Evolutionary conservation across 148 eudicot species (phyloP).

Genomic region (Drosera capensis): DNA sequence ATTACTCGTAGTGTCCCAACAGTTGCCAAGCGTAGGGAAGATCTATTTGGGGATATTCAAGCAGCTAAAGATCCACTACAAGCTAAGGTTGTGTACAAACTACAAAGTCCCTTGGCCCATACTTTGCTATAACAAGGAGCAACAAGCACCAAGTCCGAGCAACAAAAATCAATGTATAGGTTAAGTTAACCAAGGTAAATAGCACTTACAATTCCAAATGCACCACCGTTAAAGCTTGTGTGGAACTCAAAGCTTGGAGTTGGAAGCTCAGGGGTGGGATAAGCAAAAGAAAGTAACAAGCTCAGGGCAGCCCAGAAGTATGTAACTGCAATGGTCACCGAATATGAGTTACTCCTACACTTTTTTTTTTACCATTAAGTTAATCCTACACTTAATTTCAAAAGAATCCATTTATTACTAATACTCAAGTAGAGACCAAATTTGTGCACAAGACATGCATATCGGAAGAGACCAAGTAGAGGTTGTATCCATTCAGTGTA

Average conservation of each 20-base stretch:
- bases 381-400: not conserved
- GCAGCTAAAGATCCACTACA: too few species aligned
- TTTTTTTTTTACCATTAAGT: not conserved
- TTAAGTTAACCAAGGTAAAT: not conserved
- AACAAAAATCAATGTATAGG: not conserved
- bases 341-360: not conserved
- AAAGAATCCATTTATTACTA: too few species aligned
- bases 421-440: too few species aligned
- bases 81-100: too few species aligned
- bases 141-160: not conserved
- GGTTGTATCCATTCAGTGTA: too few species aligned
- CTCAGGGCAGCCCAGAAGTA: conserved; percentile 86
- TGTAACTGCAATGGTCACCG: conserved; percentile 43
- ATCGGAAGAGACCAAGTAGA: too few species aligned
- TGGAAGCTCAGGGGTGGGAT: conserved; percentile 87
- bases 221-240: conserved; percentile 83
- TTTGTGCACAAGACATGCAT: too few species aligned
- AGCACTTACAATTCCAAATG: conserved; percentile 86
- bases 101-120: too few species aligned
- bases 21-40: too few species aligned
- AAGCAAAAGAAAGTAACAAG: conserved; percentile 79
- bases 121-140: not conserved
- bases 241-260: conserved; percentile 95
- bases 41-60: too few species aligned
- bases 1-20: too few species aligned